Evolutionary conservation across 2,329 filamentous ascomycete species (phyloP).

Genomic region (Aureobasidium sp.): DNA sequence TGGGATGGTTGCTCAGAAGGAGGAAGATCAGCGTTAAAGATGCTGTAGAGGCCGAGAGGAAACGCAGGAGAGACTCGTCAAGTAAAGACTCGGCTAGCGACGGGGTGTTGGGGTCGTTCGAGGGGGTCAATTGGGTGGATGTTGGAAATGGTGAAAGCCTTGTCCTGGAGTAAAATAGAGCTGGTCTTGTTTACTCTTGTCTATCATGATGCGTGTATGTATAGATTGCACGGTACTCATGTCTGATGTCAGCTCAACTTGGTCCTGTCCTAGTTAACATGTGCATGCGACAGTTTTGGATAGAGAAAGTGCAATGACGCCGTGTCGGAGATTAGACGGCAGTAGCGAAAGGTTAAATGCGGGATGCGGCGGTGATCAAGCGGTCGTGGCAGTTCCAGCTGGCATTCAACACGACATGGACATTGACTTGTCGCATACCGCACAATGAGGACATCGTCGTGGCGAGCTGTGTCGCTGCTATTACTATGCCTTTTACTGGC

Average conservation of each 20-base stretch:
- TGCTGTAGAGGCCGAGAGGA: constrained; percentile 39
- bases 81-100: constrained; percentile 21
- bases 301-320: background rate
- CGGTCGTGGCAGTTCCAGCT: background rate
- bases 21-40: constrained; percentile 36
- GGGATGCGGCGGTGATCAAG: constrained; percentile 5
- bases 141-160: constrained; percentile 49
- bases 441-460: constrained; percentile 7
- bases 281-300: too few relatives aligned
- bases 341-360: background rate
- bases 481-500: constrained; percentile 1
- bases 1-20: constrained; percentile 41
- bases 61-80: constrained; percentile 35
- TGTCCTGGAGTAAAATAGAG: constrained; percentile 33
- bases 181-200: background rate
- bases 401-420: background rate
- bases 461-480: constrained; percentile 6
- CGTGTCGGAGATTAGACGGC: background rate
- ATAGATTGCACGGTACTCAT: too few relatives aligned
- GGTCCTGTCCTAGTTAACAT: too few relatives aligned
- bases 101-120: constrained; percentile 26
- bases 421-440: background rate
- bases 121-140: constrained; percentile 42
- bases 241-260: too few relatives aligned
- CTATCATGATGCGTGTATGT: background rate